Evolutionary conservation across 1,284 basidiomycete species (phyloP).

Genomic region (Microbotryum scabiosae): DNA sequence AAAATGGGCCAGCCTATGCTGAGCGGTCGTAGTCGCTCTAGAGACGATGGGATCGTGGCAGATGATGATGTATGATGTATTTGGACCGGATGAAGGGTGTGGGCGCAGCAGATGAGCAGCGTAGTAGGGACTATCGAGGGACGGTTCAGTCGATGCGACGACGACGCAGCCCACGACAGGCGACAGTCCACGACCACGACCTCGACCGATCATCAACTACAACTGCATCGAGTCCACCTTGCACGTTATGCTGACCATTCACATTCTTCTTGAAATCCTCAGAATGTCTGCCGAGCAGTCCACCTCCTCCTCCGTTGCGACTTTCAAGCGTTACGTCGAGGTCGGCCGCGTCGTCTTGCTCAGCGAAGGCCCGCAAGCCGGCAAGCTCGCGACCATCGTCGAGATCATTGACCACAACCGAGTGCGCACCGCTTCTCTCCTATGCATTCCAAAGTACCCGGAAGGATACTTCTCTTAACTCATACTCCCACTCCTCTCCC

Average conservation of each 20-base stretch:
- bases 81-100: no score
- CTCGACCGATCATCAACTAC: no score
- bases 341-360: constrained; percentile 97
- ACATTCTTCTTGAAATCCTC: no score
- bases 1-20: no score
- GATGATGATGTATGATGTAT: no score
- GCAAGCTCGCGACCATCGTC: constrained; percentile 88
- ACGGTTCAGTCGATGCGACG: no score
- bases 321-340: constrained; percentile 96
- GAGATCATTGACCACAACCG: constrained; percentile 99
- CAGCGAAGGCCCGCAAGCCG: constrained; percentile 73
- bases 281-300: constrained; percentile 3
- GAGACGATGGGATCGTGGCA: no score
- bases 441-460: neutral
- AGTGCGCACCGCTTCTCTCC: constrained; percentile 51
- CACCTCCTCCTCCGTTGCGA: constrained; percentile 38
- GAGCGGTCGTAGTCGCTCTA: no score
- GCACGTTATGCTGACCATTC: neutral
- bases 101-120: no score
- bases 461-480: neutral
- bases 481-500: neutral
- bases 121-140: no score
- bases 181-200: no score
- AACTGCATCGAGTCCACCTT: neutral
- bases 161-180: no score